Percentiles rank a stretch among this genome's conserved stretches.
Evolutionary conservation across 257 asterid species (phyloP).

Genomic region (Jasminum sambac): DNA sequence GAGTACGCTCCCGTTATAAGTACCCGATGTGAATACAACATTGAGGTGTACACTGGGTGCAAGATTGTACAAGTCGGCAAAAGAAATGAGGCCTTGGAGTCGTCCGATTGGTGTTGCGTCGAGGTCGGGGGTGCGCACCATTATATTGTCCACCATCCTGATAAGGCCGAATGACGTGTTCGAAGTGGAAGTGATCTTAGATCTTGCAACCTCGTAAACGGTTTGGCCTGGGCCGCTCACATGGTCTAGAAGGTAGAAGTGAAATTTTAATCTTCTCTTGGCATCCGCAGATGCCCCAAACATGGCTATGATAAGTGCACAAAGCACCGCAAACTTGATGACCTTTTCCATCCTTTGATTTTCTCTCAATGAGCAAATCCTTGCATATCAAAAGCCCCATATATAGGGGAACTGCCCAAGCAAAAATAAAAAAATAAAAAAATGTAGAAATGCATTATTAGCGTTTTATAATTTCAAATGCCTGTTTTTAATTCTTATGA

Average conservation of each 20-base stretch:
- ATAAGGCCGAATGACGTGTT: slow-evolving; percentile 29
- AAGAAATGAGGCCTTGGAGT: slow-evolving; percentile 35
- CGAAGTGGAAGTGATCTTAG: slow-evolving; percentile 20
- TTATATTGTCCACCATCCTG: slow-evolving; percentile 29
- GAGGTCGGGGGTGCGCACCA: slow-evolving; percentile 20
- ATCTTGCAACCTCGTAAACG: slow-evolving; percentile 24
- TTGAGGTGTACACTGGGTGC: slow-evolving; percentile 30
- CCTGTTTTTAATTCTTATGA: too few relatives aligned
- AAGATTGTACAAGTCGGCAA: slow-evolving; percentile 20
- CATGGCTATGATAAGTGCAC: not conserved
- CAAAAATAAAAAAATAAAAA: too few relatives aligned
- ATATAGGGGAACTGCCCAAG: not conserved
- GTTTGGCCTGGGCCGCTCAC: slow-evolving; percentile 17
- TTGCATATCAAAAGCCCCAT: not conserved
- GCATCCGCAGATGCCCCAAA: not conserved
- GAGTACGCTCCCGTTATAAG: slow-evolving; percentile 24
- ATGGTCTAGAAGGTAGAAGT: slow-evolving; percentile 33
- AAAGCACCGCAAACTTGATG: not conserved
- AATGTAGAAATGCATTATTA: too few relatives aligned
- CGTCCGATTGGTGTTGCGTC: slow-evolving; percentile 28
- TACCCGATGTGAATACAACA: slow-evolving; percentile 19
- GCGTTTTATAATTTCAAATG: too few relatives aligned
- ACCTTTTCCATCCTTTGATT: not conserved
- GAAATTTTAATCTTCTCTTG: slow-evolving; percentile 19
- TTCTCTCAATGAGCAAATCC: not conserved